A percentile compares a stretch with the other conserved stretches of the same genome.
Evolutionary conservation across 2,329 filamentous ascomycete genomes (phyloP).

Genomic region (Biscogniauxia marginata): DNA sequence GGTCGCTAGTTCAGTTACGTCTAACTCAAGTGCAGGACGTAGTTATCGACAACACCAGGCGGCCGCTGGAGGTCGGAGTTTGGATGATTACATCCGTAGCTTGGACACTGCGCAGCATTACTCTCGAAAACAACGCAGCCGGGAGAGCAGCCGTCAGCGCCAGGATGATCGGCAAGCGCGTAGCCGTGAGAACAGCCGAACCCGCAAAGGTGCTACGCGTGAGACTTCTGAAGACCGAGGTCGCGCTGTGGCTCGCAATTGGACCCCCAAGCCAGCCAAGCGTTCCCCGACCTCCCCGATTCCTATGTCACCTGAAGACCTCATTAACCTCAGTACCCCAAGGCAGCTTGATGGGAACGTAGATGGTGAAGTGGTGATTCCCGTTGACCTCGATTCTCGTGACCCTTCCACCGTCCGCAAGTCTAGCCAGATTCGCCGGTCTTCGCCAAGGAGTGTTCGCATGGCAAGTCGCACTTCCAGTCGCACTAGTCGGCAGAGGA

Average conservation of each 20-base stretch:
- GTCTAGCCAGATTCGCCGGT: slow-evolving; percentile 32
- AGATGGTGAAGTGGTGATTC: slow-evolving; percentile 21
- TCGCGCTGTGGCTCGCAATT: slow-evolving; percentile 63
- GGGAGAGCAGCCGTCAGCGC: slow-evolving; percentile 53
- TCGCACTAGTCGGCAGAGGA: slow-evolving; percentile 45
- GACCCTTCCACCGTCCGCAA: slow-evolving; percentile 49
- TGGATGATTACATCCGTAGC: slow-evolving; percentile 84
- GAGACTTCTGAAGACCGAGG: slow-evolving; percentile 71
- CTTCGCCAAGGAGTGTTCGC: slow-evolving; percentile 32
- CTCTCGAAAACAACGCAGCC: slow-evolving; percentile 52
- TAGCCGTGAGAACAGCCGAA: slow-evolving; percentile 48
- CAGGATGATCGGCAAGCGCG: slow-evolving; percentile 38
- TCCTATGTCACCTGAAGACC: slow-evolving; percentile 90
- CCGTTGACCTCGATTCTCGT: slow-evolving; percentile 30
- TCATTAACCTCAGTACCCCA: slow-evolving; percentile 60
- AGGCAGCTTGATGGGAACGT: slow-evolving; percentile 30
- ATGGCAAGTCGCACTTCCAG: slow-evolving; percentile 48
- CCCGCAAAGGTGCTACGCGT: slow-evolving; percentile 49
- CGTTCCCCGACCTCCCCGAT: slow-evolving; percentile 88
- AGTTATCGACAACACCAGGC: slow-evolving; percentile 49
- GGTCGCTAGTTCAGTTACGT: slow-evolving; percentile 56
- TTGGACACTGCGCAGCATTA: slow-evolving; percentile 73
- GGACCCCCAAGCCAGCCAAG: slow-evolving; percentile 67
- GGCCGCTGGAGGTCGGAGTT: slow-evolving; percentile 57
- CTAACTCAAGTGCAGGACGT: slow-evolving; percentile 49